Percentiles rank a stretch among this genome's conserved stretches.
Conservation (phyloP, 768 basidiomycete species). For the Macrolepiota albuminosa region DNA sequence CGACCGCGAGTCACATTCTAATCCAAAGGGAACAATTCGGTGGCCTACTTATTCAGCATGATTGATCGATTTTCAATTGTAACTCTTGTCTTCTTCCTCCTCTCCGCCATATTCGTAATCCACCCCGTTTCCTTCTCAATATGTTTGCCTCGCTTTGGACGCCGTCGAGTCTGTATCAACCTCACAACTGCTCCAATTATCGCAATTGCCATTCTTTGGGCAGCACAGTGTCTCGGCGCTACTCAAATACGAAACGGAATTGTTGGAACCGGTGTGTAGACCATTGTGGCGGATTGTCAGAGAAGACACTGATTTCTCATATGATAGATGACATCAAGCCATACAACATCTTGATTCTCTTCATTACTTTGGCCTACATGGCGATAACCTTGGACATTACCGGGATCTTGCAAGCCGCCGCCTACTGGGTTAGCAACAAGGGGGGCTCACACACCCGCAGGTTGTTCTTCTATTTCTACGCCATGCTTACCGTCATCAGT, state of each 20-base stretch:
- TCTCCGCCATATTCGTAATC: conserved; percentile 46
- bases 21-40: background rate
- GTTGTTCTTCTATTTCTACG: conserved; percentile 79
- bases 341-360: conserved; percentile 91
- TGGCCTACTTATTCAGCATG: conserved; percentile 18
- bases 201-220: conserved; percentile 46
- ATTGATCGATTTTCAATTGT: conserved; percentile 39
- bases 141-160: conserved; percentile 20
- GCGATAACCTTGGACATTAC: conserved; percentile 89
- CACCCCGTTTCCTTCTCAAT: conserved; percentile 31
- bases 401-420: conserved; percentile 81
- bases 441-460: conserved; percentile 70
- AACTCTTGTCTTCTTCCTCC: conserved; percentile 42
- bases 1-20: background rate
- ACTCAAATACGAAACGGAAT: conserved; percentile 69
- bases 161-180: conserved; percentile 18
- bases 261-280: conserved; percentile 36
- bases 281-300: conserved; percentile 7
- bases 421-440: conserved; percentile 84
- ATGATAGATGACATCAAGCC: conserved; percentile 69
- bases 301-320: background rate
- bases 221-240: conserved; percentile 39
- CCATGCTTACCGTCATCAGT: conserved; percentile 77
- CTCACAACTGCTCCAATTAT: conserved; percentile 45
- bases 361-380: conserved; percentile 91